phyloP scores from a whole-genome alignment of 768 basidiomycete species.

The Russula ochroleuca region DNA sequence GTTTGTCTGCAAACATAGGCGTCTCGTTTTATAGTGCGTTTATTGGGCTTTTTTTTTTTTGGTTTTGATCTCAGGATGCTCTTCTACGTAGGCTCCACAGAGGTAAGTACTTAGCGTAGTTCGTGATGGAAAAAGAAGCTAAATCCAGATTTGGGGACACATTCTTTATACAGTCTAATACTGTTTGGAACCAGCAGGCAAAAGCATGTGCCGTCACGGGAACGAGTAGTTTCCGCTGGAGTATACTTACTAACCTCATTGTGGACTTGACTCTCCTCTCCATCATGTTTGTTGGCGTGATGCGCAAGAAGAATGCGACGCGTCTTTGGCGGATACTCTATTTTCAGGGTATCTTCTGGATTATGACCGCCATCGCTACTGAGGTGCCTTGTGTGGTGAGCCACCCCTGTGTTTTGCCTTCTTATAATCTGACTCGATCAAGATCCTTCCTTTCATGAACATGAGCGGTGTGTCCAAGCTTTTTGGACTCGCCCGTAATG shows the following conservation, averaged over 20 bases:
- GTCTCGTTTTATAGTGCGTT: background rate
- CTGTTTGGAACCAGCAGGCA: background rate
- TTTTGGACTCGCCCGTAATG: background rate
- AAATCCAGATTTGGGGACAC: background rate
- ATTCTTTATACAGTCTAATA: background rate
- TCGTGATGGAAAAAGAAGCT: background rate
- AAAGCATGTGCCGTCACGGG: conserved; percentile 1
- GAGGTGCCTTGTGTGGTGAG: conserved; percentile 17
- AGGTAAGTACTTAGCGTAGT: background rate
- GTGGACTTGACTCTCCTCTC: conserved; percentile 17
- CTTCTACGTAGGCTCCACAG: background rate
- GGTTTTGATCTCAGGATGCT: background rate
- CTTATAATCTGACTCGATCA: background rate
- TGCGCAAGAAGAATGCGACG: conserved; percentile 19
- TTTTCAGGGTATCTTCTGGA: conserved; percentile 15
- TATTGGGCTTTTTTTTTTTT: background rate
- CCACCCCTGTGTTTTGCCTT: background rate
- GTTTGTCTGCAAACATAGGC: conserved; percentile 13
- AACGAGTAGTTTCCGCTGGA: conserved; percentile 13
- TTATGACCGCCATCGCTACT: conserved; percentile 10
- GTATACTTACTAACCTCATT: conserved; percentile 17
- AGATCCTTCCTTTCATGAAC: conserved; percentile 3
- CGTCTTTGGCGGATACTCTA: conserved; percentile 19
- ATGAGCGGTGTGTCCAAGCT: conserved; percentile 6
- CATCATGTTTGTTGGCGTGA: conserved; percentile 23